Conservation (phyloP, 441 rosid species). For the Euphorbia corollata region DNA sequence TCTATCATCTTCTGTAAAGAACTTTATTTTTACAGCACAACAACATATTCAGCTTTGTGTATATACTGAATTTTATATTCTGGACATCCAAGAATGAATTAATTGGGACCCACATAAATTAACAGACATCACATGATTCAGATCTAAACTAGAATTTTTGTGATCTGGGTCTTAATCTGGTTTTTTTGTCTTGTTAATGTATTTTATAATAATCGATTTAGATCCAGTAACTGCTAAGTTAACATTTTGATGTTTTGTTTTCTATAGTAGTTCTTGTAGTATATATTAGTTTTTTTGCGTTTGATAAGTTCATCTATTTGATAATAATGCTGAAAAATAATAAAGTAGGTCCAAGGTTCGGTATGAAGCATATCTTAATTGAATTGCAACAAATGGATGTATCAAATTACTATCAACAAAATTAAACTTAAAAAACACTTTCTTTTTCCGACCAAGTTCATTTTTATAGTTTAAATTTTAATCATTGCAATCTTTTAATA, state of each 20-base stretch:
- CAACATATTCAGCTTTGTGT: neutral
- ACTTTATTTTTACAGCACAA: neutral
- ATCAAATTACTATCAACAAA: neutral
- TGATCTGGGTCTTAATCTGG: conserved; percentile 15
- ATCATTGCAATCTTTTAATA: no score
- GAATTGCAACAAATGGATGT: neutral
- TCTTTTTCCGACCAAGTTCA: neutral
- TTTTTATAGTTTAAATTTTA: neutral
- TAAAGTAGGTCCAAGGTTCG: neutral
- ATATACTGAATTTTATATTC: neutral
- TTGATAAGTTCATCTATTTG: neutral
- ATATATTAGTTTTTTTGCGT: neutral
- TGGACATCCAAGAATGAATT: neutral
- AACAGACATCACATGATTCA: conserved; percentile 14
- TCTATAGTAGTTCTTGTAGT: neutral
- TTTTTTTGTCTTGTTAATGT: neutral
- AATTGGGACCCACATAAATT: neutral
- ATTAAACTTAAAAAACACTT: neutral
- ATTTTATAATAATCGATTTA: neutral
- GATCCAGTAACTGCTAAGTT: neutral
- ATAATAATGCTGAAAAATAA: neutral
- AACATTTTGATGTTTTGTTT: neutral
- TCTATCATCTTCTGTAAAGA: no score
- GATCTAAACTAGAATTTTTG: neutral
- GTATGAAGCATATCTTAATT: neutral